Evolutionary conservation across 305 asterid species (phyloP).

Genomic region (Caryopteris hybrid): DNA sequence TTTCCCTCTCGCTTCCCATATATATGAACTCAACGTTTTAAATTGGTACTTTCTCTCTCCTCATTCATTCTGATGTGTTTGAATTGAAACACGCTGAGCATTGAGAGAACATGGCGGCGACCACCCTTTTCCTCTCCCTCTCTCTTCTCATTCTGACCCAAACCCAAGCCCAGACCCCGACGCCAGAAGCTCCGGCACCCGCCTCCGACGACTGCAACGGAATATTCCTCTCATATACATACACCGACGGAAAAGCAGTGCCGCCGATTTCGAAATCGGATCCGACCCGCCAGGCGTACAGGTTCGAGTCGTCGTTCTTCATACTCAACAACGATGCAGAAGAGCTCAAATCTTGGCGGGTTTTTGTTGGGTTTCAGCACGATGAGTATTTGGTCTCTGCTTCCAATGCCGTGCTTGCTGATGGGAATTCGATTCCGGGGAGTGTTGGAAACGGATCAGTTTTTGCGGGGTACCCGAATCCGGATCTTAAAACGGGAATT

Average conservation of each 20-base stretch:
- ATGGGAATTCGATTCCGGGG: conserved; percentile 68
- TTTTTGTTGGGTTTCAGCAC: conserved; percentile 75
- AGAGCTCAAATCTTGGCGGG: conserved; percentile 81
- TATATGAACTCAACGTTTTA: background rate
- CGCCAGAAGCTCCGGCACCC: conserved; percentile 40
- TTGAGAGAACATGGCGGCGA: conserved; percentile 29
- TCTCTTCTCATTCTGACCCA: conserved; percentile 8
- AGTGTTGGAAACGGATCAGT: conserved; percentile 71
- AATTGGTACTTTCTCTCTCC: conserved; percentile 15
- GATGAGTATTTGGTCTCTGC: conserved; percentile 82
- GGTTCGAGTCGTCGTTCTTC: conserved; percentile 58
- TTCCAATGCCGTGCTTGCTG: conserved; percentile 68
- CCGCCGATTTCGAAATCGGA: conserved; percentile 44
- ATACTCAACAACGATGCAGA: conserved; percentile 66
- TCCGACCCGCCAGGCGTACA: conserved; percentile 52
- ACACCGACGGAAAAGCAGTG: conserved; percentile 34
- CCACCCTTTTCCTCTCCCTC: conserved; percentile 13
- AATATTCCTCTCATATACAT: conserved; percentile 57
- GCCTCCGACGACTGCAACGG: conserved; percentile 74
- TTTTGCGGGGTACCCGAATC: conserved; percentile 72
- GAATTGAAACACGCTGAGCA: conserved; percentile 26
- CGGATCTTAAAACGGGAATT: conserved; percentile 85
- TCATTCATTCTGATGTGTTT: conserved; percentile 18
- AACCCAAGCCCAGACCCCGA: conserved; percentile 27
- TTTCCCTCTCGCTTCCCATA: background rate